These are phyloP conservation scores for Marsdenia floribunda DNA, from an alignment of 257 asterid species.

Conservation along the genomic window DNA sequence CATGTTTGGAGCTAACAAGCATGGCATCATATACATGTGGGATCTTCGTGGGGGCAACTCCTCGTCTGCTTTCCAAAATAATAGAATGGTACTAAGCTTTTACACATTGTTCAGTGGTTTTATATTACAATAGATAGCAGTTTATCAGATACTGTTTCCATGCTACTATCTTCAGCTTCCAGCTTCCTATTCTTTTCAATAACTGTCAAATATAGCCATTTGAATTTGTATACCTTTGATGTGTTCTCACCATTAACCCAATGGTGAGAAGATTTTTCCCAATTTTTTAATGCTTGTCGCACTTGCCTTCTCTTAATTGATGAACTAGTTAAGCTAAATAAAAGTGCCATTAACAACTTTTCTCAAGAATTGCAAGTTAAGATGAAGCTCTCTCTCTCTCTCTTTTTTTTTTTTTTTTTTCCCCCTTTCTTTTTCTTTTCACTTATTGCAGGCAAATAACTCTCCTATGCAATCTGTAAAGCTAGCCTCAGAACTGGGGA, in stretches of 20 bases:
- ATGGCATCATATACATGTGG: conserved; percentile 75
- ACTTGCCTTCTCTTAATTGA: background rate
- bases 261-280: background rate
- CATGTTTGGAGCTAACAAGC: conserved; percentile 80
- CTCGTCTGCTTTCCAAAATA: conserved; percentile 57
- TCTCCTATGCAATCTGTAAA: conserved; percentile 64
- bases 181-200: background rate
- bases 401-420: conserved; percentile 8
- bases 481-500: conserved; percentile 73
- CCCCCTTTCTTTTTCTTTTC: conserved; percentile 3
- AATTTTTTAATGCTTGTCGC: background rate
- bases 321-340: background rate
- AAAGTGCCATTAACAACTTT: background rate
- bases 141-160: background rate
- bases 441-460: conserved; percentile 43
- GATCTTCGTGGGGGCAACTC: conserved; percentile 93
- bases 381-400: background rate
- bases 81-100: conserved; percentile 51
- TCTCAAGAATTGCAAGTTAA: background rate
- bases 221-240: background rate
- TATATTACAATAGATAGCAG: background rate
- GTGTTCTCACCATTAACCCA: background rate
- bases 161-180: background rate
- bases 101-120: background rate
- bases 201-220: background rate